A percentile compares a stretch with the other conserved stretches of the same genome.
phyloP scores from a whole-genome alignment of 805 yeast genomes.

The Metschnikowia anglica region DNA sequence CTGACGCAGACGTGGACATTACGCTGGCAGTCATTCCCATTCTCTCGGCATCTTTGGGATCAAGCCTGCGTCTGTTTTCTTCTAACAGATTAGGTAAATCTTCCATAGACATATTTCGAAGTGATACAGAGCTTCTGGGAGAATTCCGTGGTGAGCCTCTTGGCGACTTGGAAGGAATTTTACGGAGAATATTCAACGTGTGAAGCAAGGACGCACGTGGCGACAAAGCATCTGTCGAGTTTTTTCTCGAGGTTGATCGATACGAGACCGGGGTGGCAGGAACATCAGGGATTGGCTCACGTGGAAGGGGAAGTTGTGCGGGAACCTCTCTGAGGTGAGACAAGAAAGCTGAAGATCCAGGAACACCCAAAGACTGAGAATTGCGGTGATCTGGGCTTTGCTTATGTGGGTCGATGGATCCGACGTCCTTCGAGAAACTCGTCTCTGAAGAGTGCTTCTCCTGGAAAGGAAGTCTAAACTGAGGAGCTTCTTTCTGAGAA shows the following conservation, averaged over 20 bases:
- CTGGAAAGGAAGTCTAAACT: slow-evolving; percentile 70
- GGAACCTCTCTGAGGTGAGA: slow-evolving; percentile 44
- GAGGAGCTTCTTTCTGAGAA: slow-evolving; percentile 46
- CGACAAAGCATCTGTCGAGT: slow-evolving; percentile 37
- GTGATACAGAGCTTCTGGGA: slow-evolving; percentile 49
- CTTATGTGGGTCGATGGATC: slow-evolving; percentile 29
- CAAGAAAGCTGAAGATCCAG: slow-evolving; percentile 16
- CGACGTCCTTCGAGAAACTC: slow-evolving; percentile 12
- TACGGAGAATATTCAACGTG: slow-evolving; percentile 40
- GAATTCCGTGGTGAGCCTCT: slow-evolving; percentile 42
- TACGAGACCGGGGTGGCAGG: slow-evolving; percentile 38
- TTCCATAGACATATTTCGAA: slow-evolving; percentile 1
- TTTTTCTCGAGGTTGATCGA: slow-evolving; percentile 36
- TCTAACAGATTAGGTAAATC: slow-evolving; percentile 3
- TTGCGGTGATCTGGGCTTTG: slow-evolving; percentile 12
- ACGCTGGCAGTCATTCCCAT: background rate
- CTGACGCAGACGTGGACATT: slow-evolving; percentile 3
- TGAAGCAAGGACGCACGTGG: slow-evolving; percentile 43
- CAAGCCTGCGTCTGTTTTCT: background rate
- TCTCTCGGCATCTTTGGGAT: background rate
- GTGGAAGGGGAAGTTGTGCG: slow-evolving; percentile 56
- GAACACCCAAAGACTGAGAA: slow-evolving; percentile 12
- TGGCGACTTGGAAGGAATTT: slow-evolving; percentile 40
- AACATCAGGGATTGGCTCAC: slow-evolving; percentile 47
- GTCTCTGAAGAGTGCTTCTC: slow-evolving; percentile 29